These are phyloP conservation scores for Aphanomyces astaci DNA, from an alignment of 352 stramenopile species.

Conservation along the genomic window DNA sequence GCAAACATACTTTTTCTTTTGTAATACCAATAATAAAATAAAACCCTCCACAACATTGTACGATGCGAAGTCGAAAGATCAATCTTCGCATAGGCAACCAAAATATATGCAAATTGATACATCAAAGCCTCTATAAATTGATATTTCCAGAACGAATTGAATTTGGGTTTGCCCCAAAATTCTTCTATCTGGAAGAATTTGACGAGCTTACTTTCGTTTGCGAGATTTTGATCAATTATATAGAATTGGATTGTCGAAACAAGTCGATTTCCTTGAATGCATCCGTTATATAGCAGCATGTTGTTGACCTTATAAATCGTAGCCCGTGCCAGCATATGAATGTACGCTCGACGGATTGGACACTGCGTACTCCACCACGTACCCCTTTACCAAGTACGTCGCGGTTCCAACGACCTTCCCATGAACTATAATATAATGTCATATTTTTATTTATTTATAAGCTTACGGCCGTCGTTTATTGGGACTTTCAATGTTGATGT, in stretches of 20 bases:
- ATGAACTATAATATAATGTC: background rate
- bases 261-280: background rate
- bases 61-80: too few relatives aligned
- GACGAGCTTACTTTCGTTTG: too few relatives aligned
- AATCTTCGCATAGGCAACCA: too few relatives aligned
- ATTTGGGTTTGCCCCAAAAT: too few relatives aligned
- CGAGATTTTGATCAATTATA: background rate
- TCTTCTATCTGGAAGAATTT: too few relatives aligned
- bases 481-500: too few relatives aligned
- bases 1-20: too few relatives aligned
- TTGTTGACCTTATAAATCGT: background rate
- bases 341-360: conserved; percentile 67
- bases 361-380: conserved; percentile 65
- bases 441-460: background rate
- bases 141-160: too few relatives aligned
- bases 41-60: too few relatives aligned
- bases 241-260: background rate
- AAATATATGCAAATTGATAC: too few relatives aligned
- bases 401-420: background rate
- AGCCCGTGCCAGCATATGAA: conserved; percentile 82
- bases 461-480: background rate
- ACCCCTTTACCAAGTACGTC: conserved; percentile 79
- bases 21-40: too few relatives aligned
- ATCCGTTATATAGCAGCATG: background rate
- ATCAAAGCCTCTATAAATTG: too few relatives aligned